phyloP scores from a whole-genome alignment of 768 basidiomycete genomes.

The Lyophyllum atratum region DNA sequence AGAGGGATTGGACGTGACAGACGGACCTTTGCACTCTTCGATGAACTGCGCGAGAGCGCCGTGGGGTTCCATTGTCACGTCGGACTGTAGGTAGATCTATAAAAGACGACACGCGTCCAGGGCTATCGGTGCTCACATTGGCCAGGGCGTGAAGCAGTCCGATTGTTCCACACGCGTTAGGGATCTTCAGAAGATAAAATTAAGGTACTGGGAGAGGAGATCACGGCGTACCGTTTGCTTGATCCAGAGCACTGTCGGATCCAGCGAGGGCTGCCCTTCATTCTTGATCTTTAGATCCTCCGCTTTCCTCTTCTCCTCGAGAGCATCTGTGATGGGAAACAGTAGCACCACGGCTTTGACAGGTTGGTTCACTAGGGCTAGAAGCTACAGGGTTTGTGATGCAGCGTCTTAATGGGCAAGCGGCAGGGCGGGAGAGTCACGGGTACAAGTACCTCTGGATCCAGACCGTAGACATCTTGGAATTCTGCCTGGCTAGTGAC shows the following conservation, averaged over 20 bases:
- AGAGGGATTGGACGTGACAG: not conserved
- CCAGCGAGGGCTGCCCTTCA: slow-evolving; percentile 47
- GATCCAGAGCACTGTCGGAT: slow-evolving; percentile 79
- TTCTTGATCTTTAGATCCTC: slow-evolving; percentile 61
- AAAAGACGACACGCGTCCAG: not conserved
- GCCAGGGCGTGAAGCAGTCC: slow-evolving; percentile 81
- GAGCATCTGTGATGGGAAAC: slow-evolving; percentile 67
- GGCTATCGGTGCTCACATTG: slow-evolving; percentile 54
- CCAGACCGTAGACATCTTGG: slow-evolving; percentile 73
- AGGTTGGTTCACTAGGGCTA: slow-evolving; percentile 68
- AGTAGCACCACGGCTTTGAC: slow-evolving; percentile 85
- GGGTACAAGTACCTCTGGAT: slow-evolving; percentile 59
- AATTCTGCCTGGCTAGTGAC: slow-evolving; percentile 52
- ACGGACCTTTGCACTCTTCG: slow-evolving; percentile 57
- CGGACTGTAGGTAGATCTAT: slow-evolving; percentile 40
- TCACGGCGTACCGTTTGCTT: slow-evolving; percentile 74
- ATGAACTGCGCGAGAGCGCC: slow-evolving; percentile 71
- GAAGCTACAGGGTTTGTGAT: slow-evolving; percentile 47
- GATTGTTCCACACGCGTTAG: slow-evolving; percentile 88
- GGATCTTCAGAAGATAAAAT: slow-evolving; percentile 47
- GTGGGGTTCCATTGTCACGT: slow-evolving; percentile 53
- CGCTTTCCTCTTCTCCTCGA: slow-evolving; percentile 49
- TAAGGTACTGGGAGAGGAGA: not conserved
- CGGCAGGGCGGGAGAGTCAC: not conserved
- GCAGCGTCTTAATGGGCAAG: not conserved